Conservation (phyloP, 345 rosid species). For the Eucalyptus pauciflora region DNA sequence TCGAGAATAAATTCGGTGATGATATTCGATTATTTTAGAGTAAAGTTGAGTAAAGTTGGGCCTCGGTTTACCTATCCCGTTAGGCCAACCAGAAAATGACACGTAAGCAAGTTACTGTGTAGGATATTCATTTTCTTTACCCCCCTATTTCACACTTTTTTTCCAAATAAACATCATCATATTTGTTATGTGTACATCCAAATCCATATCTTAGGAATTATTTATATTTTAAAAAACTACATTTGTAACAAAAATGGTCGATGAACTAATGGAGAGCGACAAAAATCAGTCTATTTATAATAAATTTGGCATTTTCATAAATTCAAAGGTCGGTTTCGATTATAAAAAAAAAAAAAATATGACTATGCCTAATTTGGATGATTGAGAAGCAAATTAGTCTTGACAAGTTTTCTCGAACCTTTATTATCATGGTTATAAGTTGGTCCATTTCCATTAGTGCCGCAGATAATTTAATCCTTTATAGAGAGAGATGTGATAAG, state of each 20-base stretch:
- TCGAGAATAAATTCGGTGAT: neutral
- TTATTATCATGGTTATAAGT: neutral
- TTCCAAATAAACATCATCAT: neutral
- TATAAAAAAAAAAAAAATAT: neutral
- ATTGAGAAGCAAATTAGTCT: neutral
- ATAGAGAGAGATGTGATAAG: too few relatives aligned
- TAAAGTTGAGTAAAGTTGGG: neutral
- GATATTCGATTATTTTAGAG: neutral
- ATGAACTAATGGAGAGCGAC: neutral
- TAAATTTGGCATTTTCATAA: neutral
- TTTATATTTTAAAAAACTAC: neutral
- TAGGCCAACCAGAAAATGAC: neutral
- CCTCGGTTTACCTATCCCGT: neutral
- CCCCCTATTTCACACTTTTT: neutral
- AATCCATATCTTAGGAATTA: neutral
- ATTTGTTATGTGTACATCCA: neutral
- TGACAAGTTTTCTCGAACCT: neutral
- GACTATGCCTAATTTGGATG: neutral
- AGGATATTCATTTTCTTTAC: neutral
- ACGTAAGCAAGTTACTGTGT: neutral
- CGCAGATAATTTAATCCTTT: neutral
- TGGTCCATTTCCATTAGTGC: neutral
- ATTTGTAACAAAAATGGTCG: rapidly evolving
- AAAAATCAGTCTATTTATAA: neutral
- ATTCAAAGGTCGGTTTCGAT: neutral